A percentile compares a stretch with the other conserved stretches of the same genome.
Conservation (phyloP, 441 rosid genomes). For the Gossypium gossypioides region DNA sequence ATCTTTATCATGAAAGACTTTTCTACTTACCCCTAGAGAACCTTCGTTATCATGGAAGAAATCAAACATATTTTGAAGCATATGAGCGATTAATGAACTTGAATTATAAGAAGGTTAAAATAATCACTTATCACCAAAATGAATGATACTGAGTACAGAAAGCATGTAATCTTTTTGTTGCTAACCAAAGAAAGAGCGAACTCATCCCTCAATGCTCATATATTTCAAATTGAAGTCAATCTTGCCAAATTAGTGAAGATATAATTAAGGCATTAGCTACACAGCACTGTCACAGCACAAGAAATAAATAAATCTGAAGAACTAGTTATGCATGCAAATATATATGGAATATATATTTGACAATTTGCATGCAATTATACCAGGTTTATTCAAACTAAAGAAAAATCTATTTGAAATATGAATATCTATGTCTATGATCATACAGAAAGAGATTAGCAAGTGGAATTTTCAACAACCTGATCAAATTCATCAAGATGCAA, state of each 20-base stretch:
- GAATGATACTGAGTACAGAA: neutral
- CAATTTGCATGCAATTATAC: neutral
- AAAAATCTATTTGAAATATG: neutral
- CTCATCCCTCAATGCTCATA: neutral
- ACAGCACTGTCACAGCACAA: neutral
- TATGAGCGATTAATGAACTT: neutral
- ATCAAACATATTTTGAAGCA: slow-evolving; percentile 1
- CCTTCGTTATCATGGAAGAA: neutral
- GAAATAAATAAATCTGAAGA: neutral
- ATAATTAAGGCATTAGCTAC: neutral
- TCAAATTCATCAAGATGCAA: slow-evolving; percentile 66
- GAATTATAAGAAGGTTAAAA: neutral
- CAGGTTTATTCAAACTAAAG: slow-evolving; percentile 8
- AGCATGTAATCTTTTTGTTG: neutral
- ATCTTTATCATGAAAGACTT: neutral
- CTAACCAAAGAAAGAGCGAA: neutral
- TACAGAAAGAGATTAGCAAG: slow-evolving; percentile 8
- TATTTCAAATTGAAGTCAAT: slow-evolving; percentile 6
- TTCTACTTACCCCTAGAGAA: neutral
- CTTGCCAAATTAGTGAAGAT: neutral
- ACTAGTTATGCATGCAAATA: neutral
- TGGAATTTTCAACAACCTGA: slow-evolving; percentile 41
- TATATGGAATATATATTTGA: neutral
- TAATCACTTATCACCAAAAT: neutral
- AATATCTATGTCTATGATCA: neutral